Conservation (phyloP, 495 filamentous ascomycete species). For the Clavariopsis aquatica region DNA sequence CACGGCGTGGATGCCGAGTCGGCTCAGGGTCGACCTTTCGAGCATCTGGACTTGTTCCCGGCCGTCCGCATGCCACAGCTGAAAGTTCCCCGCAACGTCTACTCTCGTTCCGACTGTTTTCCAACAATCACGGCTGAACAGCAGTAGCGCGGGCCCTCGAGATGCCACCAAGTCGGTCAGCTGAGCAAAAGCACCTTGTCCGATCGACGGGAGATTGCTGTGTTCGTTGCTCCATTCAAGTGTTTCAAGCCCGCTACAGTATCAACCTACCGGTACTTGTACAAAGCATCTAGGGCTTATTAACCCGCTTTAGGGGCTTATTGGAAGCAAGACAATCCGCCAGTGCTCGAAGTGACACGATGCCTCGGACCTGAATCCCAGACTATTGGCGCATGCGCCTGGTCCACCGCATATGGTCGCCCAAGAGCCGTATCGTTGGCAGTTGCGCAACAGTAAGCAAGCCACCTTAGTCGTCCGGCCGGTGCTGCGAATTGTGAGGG, state of each 20-base stretch:
- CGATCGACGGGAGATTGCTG: neutral
- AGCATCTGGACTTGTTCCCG: neutral
- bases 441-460: conserved; percentile 34
- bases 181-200: neutral
- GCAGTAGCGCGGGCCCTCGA: neutral
- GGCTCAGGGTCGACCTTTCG: neutral
- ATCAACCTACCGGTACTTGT: too few species aligned
- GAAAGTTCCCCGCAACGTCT: conserved; percentile 20
- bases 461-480: neutral
- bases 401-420: conserved; percentile 16
- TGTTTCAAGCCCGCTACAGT: neutral
- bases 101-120: conserved; percentile 5
- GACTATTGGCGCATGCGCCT: conserved; percentile 19
- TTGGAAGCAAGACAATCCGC: neutral
- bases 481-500: conserved; percentile 28
- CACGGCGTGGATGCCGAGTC: conserved; percentile 3
- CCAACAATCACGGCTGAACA: conserved; percentile 7
- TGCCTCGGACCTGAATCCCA: conserved; percentile 20
- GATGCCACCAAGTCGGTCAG: neutral
- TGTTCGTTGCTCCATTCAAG: neutral
- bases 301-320: neutral
- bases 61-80: neutral
- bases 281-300: neutral
- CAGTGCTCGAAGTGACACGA: conserved; percentile 5
- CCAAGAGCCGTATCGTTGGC: conserved; percentile 14